Evolutionary conservation across 1,284 basidiomycete species (phyloP), one percentile per base, ranked within the genome.

Genomic region (Malassezia psittaci): DNA sequence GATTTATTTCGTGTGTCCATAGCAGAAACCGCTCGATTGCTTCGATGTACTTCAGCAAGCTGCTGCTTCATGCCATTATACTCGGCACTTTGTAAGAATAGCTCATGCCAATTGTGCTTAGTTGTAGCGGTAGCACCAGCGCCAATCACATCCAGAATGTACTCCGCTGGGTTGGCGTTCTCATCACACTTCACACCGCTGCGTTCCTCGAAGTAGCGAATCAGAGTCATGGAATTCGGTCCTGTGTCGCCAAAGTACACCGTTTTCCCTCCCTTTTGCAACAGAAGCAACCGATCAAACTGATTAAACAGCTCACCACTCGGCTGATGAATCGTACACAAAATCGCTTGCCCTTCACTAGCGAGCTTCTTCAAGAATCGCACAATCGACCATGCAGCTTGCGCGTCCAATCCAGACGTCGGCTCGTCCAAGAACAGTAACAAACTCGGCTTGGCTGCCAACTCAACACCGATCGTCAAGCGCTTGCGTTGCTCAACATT

Each of bases 221-320:
- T 80, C 37, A 88, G 70, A 0, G 78, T 80, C 32, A 74, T 75
- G 2, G 82, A 79, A 60, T 82, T 79, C 18, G 76, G 60, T 4
- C 87, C 87, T 15, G 87, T 75, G 54, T 87, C 82, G 19, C 86
- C 87, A 64, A 87, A 87, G 60, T 62, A 68, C 36, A 65, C 63
- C 10, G 62, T 63, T 51, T 66, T 60, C 15, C 66, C 63, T 6
- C 67, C 67, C 51, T 64, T 64, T 38, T 70, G 59, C 24, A 70
- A 58, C 16, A 70, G 55, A 9, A 68, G 52, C 16, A 70, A 54
- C 1, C 68, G 59, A 49, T 70, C 67, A 32, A 69, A 66, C 36
- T 61, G 59, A 53, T 63, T 60, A 48, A 69, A 67, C 11, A 69
- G 54, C 54, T 64, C 64, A 35, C 64, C 64, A 24, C 68, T 72